Evolutionary conservation across 495 filamentous ascomycete genomes (phyloP), one percentile per base, ranked within the genome.

Genomic region (Podospora fimiseda): DNA sequence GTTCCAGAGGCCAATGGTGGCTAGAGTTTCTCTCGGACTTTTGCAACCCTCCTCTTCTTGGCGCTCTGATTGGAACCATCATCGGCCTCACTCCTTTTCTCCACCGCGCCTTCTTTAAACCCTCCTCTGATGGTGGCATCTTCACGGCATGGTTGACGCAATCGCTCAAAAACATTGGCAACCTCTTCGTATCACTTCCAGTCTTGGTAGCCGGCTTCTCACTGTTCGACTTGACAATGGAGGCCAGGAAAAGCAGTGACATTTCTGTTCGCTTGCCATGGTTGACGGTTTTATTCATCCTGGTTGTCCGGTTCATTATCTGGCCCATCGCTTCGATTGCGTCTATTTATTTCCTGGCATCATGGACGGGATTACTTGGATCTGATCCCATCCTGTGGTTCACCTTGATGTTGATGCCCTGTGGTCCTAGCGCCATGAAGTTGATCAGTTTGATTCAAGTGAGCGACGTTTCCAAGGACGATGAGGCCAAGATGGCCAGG

Each of bases 371-470:
- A 15, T 15, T 84, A 7, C 64, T 90, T 2, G 66, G 72, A 7
- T 51, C 70, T 3, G 87, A 91, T 62, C 86, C 88, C 0, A 81
- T 91, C 38, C 62, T 90, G 16, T 90, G 83, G 83, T 90, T 89
- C 60, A 69, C 70, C 8, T 76, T 90, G 75, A 89, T 89, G 84
- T 60, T 89, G 19, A 89, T 90, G 81, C 85, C 88, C 0, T 74
- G 76, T 1, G 87, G 88, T 0, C 86, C 86, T 9, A 80, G 82
- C 2, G 84, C 86, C 0, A 79, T 89, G 77, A 85, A 84, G 51
- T 65, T 89, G 14, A 80, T 82, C 15, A 80, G 82, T 1, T 64
- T 89, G 47, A 76, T 85, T 2, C 85, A 90, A 53, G 74, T 89
- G 2, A 81, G 77, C 33, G 78, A 79, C 6, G 74, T 72, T 0